Evolutionary conservation across 495 filamentous ascomycete species (phyloP), one percentile per base, ranked within the genome.

Genomic region (Talaromyces nanjingensis): DNA sequence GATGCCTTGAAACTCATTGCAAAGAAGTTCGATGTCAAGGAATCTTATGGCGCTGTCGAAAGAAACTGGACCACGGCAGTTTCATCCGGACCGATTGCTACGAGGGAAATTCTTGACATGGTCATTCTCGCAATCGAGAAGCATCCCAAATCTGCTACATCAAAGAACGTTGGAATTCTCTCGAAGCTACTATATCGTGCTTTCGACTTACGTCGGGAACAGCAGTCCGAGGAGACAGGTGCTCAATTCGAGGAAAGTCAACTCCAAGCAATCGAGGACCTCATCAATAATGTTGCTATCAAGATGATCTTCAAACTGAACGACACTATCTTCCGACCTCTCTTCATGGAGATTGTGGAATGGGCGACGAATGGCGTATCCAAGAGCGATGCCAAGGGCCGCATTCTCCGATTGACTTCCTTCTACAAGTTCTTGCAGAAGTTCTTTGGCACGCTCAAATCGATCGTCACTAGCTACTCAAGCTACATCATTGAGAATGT

Each of bases 301-400:
- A 89, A 91, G 72, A 93, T 96, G 87, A 89, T 94, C 59, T 90
- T 96, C 77, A 97, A 97, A 81, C 83, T 98, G 22, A 98, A 97
- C 74, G 96, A 98, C 73, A 85, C 88, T n/a, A 85, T 89, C 18
- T 98, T 98, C 84, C 84, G 93, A n/a, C 94, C 94, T 0, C 86
- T 98, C 59, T 98, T 98, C 73, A 81, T 84, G 16, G 84, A 86
- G 62, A 74, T 97, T 6, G 79, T 93, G 24, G 92, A 96, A 34
- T 96, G 92, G 91, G 84, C 89, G 0, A 81, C 76, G 24, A 70
- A 75, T 64, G 63, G 77, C 64, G 63, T 75, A n/a, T 75, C 87
- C 24, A 89, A 86, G 75, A 82, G 82, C 62, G 88, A 91, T 64
- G 69, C 66, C 2, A 66, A 76, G 33, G 85, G 82, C 37, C 80